Evolutionary conservation across 139 green algal genomes (phyloP).

Genomic region (Dunaliella primolecta): DNA sequence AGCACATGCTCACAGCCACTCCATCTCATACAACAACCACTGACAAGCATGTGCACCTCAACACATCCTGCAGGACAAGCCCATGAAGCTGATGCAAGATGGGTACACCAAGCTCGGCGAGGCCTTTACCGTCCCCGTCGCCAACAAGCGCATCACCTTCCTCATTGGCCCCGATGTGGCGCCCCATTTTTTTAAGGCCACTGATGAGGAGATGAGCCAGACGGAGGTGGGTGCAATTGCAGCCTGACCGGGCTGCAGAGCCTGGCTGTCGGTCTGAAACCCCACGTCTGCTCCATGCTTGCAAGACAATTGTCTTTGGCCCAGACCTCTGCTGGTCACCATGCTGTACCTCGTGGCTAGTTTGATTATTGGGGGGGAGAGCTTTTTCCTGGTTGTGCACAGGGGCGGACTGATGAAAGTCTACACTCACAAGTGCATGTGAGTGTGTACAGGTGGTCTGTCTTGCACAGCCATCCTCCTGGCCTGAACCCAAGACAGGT

Average conservation of each 20-base stretch:
- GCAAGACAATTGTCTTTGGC: too few species aligned
- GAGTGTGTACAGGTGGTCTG: too few species aligned
- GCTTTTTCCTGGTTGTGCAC: too few species aligned
- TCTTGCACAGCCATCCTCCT: too few species aligned
- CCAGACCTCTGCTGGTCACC: neutral
- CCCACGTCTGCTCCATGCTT: neutral
- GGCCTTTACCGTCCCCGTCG: conserved; percentile 95
- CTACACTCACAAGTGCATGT: too few species aligned
- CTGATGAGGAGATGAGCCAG: conserved; percentile 88
- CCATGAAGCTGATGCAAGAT: conserved; percentile 76
- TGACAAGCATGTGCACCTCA: too few species aligned
- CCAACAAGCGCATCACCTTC: conserved; percentile 95
- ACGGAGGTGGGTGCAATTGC: conserved; percentile 59
- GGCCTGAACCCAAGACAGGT: too few species aligned
- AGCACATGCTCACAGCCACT: too few species aligned
- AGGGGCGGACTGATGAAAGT: too few species aligned
- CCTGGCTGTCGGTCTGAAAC: neutral
- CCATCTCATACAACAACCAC: too few species aligned
- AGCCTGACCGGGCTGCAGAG: neutral
- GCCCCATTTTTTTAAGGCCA: conserved; percentile 95
- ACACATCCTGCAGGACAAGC: conserved; percentile 62
- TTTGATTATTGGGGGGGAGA: too few species aligned
- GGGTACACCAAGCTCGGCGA: conserved; percentile 83
- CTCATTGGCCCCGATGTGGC: conserved; percentile 86
- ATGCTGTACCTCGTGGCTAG: neutral